Evolutionary conservation across 176 grass and related monocot species (phyloP).

Genomic region (Eragrostis curvula): DNA sequence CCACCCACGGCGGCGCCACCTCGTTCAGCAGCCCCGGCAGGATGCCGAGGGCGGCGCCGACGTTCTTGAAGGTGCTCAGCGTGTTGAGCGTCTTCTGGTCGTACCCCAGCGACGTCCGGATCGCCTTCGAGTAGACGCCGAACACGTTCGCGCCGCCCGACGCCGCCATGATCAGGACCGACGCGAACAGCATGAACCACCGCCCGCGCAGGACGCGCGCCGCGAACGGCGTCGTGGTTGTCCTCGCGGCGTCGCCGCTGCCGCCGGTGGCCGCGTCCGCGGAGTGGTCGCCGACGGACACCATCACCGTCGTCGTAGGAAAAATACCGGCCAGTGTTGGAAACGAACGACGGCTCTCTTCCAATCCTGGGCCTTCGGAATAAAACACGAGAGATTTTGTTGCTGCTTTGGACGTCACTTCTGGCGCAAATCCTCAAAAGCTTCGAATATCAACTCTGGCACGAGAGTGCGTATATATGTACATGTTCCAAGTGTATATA

Average conservation of each 20-base stretch:
- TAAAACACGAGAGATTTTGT: too few relatives aligned
- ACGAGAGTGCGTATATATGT: too few relatives aligned
- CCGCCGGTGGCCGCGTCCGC: too few relatives aligned
- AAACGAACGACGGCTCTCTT: too few relatives aligned
- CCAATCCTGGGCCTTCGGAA: too few relatives aligned
- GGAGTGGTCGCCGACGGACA: too few relatives aligned
- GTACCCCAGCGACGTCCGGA: conserved; percentile 76
- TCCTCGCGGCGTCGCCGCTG: background rate
- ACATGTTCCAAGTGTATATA: too few relatives aligned
- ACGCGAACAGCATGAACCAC: conserved; percentile 86
- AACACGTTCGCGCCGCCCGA: conserved; percentile 84
- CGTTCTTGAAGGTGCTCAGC: conserved; percentile 87
- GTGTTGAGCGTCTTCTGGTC: conserved; percentile 89
- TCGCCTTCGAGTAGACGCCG: conserved; percentile 75
- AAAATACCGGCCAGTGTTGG: too few relatives aligned
- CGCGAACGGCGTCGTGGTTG: conserved; percentile 30
- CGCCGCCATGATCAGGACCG: conserved; percentile 73
- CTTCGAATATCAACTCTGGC: too few relatives aligned
- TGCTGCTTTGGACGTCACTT: too few relatives aligned
- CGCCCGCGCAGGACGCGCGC: conserved; percentile 52
- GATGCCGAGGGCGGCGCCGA: conserved; percentile 77
- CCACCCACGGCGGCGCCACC: conserved; percentile 69
- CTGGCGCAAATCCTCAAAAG: too few relatives aligned
- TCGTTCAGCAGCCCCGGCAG: conserved; percentile 67
- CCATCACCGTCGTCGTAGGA: too few relatives aligned